A percentile compares a stretch with the other conserved stretches of the same genome.
Evolutionary conservation across 257 asterid genomes (phyloP).

Genomic region (Solanum peruvianum): DNA sequence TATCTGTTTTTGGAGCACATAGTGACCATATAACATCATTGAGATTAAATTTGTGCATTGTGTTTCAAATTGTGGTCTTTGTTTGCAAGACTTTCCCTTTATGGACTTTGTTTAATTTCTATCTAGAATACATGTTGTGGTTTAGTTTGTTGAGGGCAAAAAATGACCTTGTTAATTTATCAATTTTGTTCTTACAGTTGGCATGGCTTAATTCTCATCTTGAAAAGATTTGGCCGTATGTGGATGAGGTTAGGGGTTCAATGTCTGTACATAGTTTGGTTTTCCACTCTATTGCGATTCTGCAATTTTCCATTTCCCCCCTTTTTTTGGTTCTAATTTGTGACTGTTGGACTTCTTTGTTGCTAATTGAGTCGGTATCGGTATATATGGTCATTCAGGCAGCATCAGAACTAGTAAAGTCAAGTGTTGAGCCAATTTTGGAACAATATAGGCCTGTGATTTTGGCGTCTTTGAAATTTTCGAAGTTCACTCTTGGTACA

Average conservation of each 20-base stretch:
- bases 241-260: conserved; percentile 50
- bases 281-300: background rate
- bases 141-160: background rate
- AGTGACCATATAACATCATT: background rate
- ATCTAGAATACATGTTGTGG: background rate
- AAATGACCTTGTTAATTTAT: background rate
- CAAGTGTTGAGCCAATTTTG: conserved; percentile 71
- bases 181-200: conserved; percentile 36
- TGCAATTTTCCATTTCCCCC: background rate
- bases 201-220: conserved; percentile 74
- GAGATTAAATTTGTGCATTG: background rate
- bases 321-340: background rate
- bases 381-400: conserved; percentile 39
- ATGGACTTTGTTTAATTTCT: background rate
- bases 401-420: conserved; percentile 68
- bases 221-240: conserved; percentile 78
- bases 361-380: background rate
- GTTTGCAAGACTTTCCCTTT: background rate
- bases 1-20: background rate
- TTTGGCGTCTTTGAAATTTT: conserved; percentile 69
- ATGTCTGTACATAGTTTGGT: background rate
- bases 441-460: conserved; percentile 75
- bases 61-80: background rate
- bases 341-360: background rate
- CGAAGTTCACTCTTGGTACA: conserved; percentile 87